Base-by-base conservation (phyloP, 169 alveolate species). In the Babesia sp. region DNA sequence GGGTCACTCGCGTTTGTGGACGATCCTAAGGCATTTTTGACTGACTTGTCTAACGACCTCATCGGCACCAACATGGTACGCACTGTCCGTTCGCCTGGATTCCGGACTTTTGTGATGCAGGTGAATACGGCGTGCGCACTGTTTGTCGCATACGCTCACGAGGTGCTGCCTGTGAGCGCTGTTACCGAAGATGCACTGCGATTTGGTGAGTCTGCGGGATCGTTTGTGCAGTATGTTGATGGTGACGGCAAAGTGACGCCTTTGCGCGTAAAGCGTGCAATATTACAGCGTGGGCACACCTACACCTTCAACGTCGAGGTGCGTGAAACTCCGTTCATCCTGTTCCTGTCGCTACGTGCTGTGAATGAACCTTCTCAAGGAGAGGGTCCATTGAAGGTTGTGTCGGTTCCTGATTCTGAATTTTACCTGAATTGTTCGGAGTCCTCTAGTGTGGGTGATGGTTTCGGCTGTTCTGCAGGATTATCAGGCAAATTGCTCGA, bases 51-150 rank as follows among this genome's bases (percentile, higher is more conserved):
- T 6, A 83, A 69, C 48, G 83, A 71, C 58, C 85, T 79, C 31
- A 55, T 78, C 16, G 91, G 87, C 9, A 42, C 81, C 34, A 82
- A 75, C 66, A 36, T 90, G 71, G 55, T 91, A 36, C 71, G 78
- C n/a, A 78, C 90, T 16, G 51, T 64, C 22, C 68, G 42, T 39
- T 39, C 55, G 29, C 86, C 87, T 12, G 63, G 48, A 28, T 69
- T 71, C 73, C 46, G 48, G 24, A 46, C 71, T 18, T 87, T 87
- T 41, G 57, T 76, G 29, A 37, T 83, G 46, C 74, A 71, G 33
- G 77, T 87, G 28, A 91, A 84, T 71, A 71, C 69, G 42, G 84
- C 85, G 16, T 83, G 88, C n/a, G 63, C 61, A 29, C 42, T 90
- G 5, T 91, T 61, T 55, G 76, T 91, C n/a, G 91, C 90, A 22